Base-by-base conservation (phyloP, 179 eudicot species). In the Heliamphora pulchella region DNA sequence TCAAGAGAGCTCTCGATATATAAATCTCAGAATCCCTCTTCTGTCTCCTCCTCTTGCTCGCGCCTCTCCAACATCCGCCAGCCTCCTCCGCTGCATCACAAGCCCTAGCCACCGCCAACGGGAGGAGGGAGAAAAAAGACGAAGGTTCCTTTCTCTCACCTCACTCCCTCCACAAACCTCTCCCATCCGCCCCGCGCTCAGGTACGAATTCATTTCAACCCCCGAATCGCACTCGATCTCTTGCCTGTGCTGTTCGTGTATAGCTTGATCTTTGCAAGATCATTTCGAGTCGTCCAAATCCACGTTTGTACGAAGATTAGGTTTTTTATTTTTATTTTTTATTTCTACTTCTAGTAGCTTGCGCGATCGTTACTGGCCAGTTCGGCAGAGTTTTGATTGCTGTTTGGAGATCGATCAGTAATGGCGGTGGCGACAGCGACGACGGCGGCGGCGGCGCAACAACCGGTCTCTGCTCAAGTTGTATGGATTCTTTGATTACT, bases 401-500 rank as follows among this genome's bases (percentile, higher is more conserved):
- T 43, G 43, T 84, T 18, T 62, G 68, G n/a, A 81, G 83, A 81
- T 77, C 64, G 46, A 39, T 79, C 75, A 63, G 78, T 50, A 8
- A 86, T 88, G 87, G 86, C 87, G 75, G 84, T 73, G 61, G 79
- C 82, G 48, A 31, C 31, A 31, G 82, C 63, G 75, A 61, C 72
- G 74, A 8, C 76, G 0, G 20, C 48, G 86, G 86, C 86, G 79
- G 82, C 78, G 66, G 86, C 78, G 15, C 84, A 75, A 81, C 86
- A 77, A 82, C 85, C 87, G 14, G 88, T 85, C 66, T 69, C 91
- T 85, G 87, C 89, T 78, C 88, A 87, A 85, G 80, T 84, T 67
- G 88, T 82, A 78, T 69, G 87, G 80, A 13, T 74, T 58, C 5
- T 8, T 7, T 75, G 47, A 7, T 20, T 46, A 51, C 46, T 69